Evolutionary conservation across 345 rosid species (phyloP).

Genomic region (Alliaria petiolata): DNA sequence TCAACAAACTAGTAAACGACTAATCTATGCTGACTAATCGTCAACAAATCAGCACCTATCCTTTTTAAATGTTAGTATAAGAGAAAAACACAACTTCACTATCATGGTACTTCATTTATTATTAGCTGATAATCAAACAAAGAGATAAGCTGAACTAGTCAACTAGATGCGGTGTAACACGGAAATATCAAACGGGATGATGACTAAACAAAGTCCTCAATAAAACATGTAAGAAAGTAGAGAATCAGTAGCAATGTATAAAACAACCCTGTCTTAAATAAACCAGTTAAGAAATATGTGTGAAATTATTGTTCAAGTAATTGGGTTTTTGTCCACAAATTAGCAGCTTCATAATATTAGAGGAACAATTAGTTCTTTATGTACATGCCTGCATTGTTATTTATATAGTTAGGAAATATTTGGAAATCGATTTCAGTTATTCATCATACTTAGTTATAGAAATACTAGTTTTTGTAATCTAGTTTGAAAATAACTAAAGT

Average conservation of each 20-base stretch:
- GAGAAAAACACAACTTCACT: not conserved
- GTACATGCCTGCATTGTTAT: no score
- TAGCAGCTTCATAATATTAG: no score
- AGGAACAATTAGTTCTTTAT: no score
- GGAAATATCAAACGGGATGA: not conserved
- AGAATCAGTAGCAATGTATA: not conserved
- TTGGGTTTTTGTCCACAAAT: not conserved
- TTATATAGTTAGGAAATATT: no score
- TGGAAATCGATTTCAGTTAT: no score
- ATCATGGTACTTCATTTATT: not conserved
- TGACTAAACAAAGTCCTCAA: not conserved
- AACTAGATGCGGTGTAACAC: not conserved
- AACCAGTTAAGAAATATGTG: no score
- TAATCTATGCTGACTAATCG: not conserved
- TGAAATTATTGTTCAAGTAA: not conserved
- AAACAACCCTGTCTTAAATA: not conserved
- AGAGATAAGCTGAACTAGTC: not conserved
- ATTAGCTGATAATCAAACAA: not conserved
- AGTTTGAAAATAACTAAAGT: no score
- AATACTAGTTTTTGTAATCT: no score
- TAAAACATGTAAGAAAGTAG: not conserved
- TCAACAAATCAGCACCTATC: slow-evolving; percentile 4
- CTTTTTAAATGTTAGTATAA: not conserved
- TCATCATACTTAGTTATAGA: no score
- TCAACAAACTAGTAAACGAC: slow-evolving; percentile 9